Evolutionary conservation across 495 filamentous ascomycete species (phyloP).

Genomic region (Sabuloglossum arenarium): DNA sequence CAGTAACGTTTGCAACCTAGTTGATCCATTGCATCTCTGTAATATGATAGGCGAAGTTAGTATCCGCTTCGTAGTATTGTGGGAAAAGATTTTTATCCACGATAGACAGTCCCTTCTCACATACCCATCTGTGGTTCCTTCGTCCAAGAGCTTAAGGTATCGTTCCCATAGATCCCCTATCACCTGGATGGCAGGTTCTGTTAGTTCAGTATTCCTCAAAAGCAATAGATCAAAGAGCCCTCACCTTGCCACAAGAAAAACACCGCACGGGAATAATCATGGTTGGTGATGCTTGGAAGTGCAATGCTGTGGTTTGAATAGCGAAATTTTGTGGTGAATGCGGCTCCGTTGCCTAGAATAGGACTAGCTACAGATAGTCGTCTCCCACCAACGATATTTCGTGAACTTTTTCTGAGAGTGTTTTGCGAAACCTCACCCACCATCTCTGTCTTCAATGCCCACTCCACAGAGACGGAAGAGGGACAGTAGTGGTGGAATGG

Average conservation of each 20-base stretch:
- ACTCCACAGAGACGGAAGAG: not conserved
- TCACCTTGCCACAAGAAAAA: conserved; percentile 96
- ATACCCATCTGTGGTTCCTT: conserved; percentile 58
- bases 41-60: not conserved
- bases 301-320: not conserved
- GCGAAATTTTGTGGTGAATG: not conserved
- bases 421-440: not conserved
- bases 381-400: not conserved
- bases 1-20: conserved; percentile 90
- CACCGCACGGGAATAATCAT: conserved; percentile 99
- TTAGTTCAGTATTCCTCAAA: conserved; percentile 7
- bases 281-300: conserved; percentile 9
- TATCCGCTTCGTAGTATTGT: not conserved
- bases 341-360: not conserved
- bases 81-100: not conserved
- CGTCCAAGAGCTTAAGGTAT: conserved; percentile 67
- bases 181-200: conserved; percentile 35
- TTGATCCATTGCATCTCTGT: conserved; percentile 79
- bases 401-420: not conserved
- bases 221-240: conserved; percentile 1
- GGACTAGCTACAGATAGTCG: not conserved
- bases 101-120: conserved; percentile 7
- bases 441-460: not conserved
- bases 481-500: not conserved
- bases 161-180: conserved; percentile 94